Evolutionary conservation across 1,284 basidiomycete species (phyloP).

Genomic region (Earliella scabrosa): DNA sequence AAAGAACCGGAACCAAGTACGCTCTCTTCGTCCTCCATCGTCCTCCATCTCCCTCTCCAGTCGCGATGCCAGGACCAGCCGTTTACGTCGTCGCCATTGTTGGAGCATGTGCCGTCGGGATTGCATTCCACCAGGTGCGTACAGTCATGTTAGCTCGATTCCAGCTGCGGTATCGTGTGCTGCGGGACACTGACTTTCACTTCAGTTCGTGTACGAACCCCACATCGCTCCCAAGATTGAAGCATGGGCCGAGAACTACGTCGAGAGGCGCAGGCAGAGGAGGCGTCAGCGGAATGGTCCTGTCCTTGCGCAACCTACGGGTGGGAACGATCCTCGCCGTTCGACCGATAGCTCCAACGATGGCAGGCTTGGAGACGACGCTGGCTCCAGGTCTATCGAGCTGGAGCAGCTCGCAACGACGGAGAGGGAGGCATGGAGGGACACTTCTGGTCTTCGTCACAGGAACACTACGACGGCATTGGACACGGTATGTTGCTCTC

Average conservation of each 20-base stretch:
- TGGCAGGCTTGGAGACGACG: constrained; percentile 20
- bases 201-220: constrained; percentile 65
- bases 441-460: constrained; percentile 41
- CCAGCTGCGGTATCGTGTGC: not conserved
- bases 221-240: constrained; percentile 60
- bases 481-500: constrained; percentile 46
- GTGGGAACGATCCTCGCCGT: constrained; percentile 25
- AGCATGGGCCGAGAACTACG: constrained; percentile 53
- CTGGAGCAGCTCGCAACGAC: constrained; percentile 51
- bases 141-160: not conserved
- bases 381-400: constrained; percentile 38
- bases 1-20: too few relatives aligned
- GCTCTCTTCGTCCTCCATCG: constrained; percentile 8
- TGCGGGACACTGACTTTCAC: not conserved
- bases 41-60: constrained; percentile 19
- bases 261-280: constrained; percentile 42
- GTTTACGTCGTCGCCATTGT: constrained; percentile 35
- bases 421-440: constrained; percentile 61
- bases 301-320: constrained; percentile 22
- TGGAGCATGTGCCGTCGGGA: constrained; percentile 29
- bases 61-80: constrained; percentile 39
- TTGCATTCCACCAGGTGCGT: constrained; percentile 39
- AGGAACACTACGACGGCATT: constrained; percentile 39
- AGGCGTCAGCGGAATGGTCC: constrained; percentile 24
- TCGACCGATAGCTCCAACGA: constrained; percentile 15